Base-by-base conservation (phyloP, 257 asterid genomes). In the Handroanthus guayacan region DNA sequence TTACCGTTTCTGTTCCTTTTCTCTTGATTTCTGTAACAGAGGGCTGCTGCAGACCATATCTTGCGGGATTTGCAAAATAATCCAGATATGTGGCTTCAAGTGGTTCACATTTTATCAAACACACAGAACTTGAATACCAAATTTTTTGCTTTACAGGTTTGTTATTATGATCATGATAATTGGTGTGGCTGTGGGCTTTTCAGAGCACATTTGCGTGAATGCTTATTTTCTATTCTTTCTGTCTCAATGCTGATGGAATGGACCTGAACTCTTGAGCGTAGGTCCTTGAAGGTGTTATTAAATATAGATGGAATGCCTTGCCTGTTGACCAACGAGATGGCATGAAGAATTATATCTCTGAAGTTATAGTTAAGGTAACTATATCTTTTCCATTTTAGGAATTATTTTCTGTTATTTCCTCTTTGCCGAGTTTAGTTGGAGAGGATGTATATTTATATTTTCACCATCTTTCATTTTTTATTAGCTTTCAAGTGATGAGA, bases 61-160 rank as follows among this genome's bases (percentile, higher is more conserved):
- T 84, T 95, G 92, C 91, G 98, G 41, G 99, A 93, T 80, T 81
- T 95, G 88, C 99, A 95, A 89, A 88, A 81, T 67, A 93, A 93
- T 78, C 97, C 95, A 8, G 97, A 93, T 66, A 95, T 88, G 97
- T 95, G 99, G 99, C 98, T 91, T 84, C 99, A 93, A 93, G 99
- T 95, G 74, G 98, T 91, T 81, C 98, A 93, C 84, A 91, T 95
- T 82, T 84, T 95, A 68, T 89, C 98, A 38, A 91, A 70, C 73
- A 81, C 99, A 16, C 95, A 91, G 62, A 90, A 75, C 82, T 76
- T 93, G 87, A 89, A 95, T 83, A 89, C 98, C 75, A 95, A 95
- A 78, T 93, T 91, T 82, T 95, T 91, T 67, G 92, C 99, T 70
- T 78, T 95, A 82, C 99, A 95, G 97, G 99, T 95, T 39, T 52